These are phyloP conservation scores for Urochloa ruziziensis DNA, from an alignment of 176 grass and related monocot species.

Conservation along the genomic window DNA sequence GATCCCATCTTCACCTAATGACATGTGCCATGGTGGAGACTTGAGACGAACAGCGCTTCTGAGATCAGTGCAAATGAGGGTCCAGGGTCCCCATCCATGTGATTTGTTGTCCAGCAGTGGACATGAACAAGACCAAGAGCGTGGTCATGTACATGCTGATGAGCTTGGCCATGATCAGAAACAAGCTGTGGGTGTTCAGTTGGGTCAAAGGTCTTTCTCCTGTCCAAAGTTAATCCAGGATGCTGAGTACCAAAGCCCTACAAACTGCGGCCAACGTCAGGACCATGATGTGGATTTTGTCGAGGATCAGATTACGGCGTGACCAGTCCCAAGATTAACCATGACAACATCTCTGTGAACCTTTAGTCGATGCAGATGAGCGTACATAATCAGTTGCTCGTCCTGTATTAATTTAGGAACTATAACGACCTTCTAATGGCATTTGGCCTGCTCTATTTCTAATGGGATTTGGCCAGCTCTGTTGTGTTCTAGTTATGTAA, in stretches of 20 bases:
- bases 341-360: not conserved
- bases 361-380: not conserved
- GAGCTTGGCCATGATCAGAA: not conserved
- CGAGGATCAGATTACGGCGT: constrained; percentile 22
- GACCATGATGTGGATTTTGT: constrained; percentile 32
- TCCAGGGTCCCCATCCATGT: constrained; percentile 25
- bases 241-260: constrained; percentile 21
- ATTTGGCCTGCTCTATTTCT: not conserved
- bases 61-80: constrained; percentile 69
- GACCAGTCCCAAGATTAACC: not conserved
- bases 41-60: constrained; percentile 56
- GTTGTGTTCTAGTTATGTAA: not conserved
- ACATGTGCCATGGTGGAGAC: constrained; percentile 67
- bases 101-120: constrained; percentile 34
- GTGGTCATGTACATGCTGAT: not conserved
- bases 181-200: constrained; percentile 25
- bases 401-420: not conserved
- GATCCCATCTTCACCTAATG: constrained; percentile 75
- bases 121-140: constrained; percentile 31
- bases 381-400: not conserved
- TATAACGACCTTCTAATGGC: not conserved
- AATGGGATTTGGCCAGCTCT: not conserved
- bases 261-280: not conserved
- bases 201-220: constrained; percentile 1
- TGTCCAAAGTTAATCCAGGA: constrained; percentile 47